Evolutionary conservation across 75 land plant species (phyloP).

Genomic region (Azolla pinnata): DNA sequence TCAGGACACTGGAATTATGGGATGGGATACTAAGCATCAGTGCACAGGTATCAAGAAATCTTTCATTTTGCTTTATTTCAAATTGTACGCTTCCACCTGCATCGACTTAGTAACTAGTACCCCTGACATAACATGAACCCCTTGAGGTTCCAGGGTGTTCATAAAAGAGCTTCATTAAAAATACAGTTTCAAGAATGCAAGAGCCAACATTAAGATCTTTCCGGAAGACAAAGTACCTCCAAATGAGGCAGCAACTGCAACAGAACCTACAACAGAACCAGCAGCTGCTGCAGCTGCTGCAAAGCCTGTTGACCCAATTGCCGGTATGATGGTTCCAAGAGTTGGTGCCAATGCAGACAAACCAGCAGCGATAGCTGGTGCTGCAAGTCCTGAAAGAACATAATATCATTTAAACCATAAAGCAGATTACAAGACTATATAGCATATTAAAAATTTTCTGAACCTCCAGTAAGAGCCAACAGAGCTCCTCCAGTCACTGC

Average conservation of each 20-base stretch:
- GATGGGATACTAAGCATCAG: no score
- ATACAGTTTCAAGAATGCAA: no score
- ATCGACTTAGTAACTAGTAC: no score
- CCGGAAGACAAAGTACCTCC: constrained; percentile 56
- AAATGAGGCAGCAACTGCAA: constrained; percentile 98
- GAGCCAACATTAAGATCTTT: no score
- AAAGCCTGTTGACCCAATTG: constrained; percentile 93
- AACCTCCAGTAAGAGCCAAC: constrained; percentile 92
- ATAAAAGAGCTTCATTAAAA: no score
- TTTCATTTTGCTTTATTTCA: no score
- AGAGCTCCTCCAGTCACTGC: constrained; percentile 95
- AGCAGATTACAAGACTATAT: background rate
- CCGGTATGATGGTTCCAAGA: constrained; percentile 75
- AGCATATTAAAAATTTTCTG: background rate
- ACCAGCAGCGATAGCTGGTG: constrained; percentile 98
- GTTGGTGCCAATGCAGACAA: constrained; percentile 91
- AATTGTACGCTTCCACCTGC: no score
- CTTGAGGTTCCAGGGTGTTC: no score
- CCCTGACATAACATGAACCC: no score
- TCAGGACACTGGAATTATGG: no score
- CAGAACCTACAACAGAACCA: constrained; percentile 92
- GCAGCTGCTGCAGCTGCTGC: constrained; percentile 94
- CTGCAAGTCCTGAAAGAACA: constrained; percentile 70
- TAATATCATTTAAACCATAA: background rate
- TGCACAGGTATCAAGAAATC: no score